Evolutionary conservation across 2,329 filamentous ascomycete species (phyloP).

Genomic region (Fusarium phyllophilum): DNA sequence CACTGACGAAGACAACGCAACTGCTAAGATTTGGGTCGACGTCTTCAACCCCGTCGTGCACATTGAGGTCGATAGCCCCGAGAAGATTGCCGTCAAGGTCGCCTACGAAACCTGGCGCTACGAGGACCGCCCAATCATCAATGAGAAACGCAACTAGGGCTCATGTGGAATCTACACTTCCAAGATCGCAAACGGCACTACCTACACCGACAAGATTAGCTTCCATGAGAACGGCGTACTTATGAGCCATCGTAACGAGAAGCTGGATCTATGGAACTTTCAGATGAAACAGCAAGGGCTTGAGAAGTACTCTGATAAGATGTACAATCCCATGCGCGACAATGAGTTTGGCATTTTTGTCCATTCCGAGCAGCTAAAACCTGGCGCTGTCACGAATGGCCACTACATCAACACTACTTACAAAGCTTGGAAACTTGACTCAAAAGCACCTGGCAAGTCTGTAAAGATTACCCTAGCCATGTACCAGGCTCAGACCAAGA

Average conservation of each 20-base stretch:
- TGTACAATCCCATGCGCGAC: slow-evolving; percentile 9
- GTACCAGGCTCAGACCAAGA: not conserved
- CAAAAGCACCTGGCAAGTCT: not conserved
- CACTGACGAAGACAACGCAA: not conserved
- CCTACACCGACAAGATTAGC: not conserved
- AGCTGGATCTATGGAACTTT: slow-evolving; percentile 1
- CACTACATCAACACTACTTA: slow-evolving; percentile 12
- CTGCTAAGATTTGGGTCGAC: slow-evolving; percentile 3
- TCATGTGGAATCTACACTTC: slow-evolving; percentile 11
- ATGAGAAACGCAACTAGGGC: slow-evolving; percentile 5
- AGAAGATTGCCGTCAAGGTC: not conserved
- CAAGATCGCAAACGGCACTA: slow-evolving; percentile 10
- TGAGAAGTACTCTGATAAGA: not conserved
- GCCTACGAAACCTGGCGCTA: slow-evolving; percentile 2
- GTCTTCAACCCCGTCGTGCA: slow-evolving; percentile 7
- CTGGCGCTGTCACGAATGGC: not conserved
- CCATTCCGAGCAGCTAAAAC: slow-evolving; percentile 3
- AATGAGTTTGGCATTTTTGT: slow-evolving; percentile 14
- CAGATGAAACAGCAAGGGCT: not conserved
- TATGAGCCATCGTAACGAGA: slow-evolving; percentile 3
- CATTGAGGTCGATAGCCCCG: not conserved
- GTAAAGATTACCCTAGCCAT: not conserved
- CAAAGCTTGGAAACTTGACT: not conserved
- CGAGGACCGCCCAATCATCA: not conserved
- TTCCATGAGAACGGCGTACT: slow-evolving; percentile 5